Percentiles rank a stretch among this genome's conserved stretches.
Conservation (phyloP, 805 yeast species). For the Lipomyces starkeyi region DNA sequence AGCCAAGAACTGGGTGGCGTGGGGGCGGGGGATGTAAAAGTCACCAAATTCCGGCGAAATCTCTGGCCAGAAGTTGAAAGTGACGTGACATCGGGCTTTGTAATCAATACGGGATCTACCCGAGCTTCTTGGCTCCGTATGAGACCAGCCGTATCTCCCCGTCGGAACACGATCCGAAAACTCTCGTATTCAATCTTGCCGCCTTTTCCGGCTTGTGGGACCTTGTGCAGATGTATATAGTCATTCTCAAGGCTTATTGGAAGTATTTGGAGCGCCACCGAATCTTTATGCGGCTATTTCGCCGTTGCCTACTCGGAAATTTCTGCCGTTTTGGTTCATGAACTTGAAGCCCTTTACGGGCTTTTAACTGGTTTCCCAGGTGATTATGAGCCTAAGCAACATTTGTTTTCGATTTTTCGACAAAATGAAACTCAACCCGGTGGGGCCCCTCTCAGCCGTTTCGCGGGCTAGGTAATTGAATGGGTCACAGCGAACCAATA, state of each 20-base stretch:
- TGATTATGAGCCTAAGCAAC: no score
- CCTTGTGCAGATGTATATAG: constrained; percentile 4
- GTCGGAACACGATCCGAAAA: constrained; percentile 5
- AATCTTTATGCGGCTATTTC: not conserved
- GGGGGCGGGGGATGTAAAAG: constrained; percentile 9
- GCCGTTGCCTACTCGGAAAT: constrained; percentile 4
- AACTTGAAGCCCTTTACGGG: no score
- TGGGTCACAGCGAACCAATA: constrained; percentile 8
- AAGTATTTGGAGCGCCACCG: constrained; percentile 9
- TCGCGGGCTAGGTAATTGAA: constrained; percentile 8
- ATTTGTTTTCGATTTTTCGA: no score
- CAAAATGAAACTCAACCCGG: no score
- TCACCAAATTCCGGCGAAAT: constrained; percentile 8
- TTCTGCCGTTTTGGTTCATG: not conserved
- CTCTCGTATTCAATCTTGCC: constrained; percentile 7
- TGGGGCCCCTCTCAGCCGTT: not conserved
- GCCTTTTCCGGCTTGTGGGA: constrained; percentile 8
- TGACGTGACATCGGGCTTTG: constrained; percentile 9
- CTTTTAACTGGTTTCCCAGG: no score
- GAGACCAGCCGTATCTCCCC: constrained; percentile 11
- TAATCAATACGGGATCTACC: constrained; percentile 7
- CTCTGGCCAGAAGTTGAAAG: constrained; percentile 7
- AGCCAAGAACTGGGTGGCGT: constrained; percentile 9
- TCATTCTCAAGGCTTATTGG: constrained; percentile 8
- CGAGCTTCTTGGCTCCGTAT: constrained; percentile 9